A percentile compares a stretch with the other conserved stretches of the same genome.
Conservation (phyloP, 495 filamentous ascomycete species). For the Penicillium lagena region DNA sequence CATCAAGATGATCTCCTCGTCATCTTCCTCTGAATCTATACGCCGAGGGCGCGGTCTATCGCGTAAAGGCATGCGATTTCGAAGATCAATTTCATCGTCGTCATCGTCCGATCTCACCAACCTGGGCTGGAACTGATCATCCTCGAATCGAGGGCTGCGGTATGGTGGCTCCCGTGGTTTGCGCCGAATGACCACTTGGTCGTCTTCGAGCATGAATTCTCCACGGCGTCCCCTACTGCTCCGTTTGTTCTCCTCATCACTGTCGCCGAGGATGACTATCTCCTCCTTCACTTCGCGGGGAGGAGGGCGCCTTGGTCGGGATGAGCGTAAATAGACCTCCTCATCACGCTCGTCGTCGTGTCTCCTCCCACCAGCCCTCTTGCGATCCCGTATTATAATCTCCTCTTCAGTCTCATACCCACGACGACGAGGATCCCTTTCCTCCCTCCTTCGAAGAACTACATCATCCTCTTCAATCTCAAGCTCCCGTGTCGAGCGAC, state of each 20-base stretch:
- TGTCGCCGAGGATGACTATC: neutral
- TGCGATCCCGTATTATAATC: neutral
- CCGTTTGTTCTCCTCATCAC: slow-evolving; percentile 22
- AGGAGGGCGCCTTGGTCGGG: neutral
- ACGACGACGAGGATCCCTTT: neutral
- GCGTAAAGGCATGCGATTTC: neutral
- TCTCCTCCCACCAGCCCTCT: neutral
- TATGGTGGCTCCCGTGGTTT: slow-evolving; percentile 9
- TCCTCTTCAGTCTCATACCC: neutral
- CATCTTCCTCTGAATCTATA: neutral
- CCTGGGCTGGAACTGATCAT: too few relatives aligned
- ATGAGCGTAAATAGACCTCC: neutral
- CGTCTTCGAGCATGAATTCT: slow-evolving; percentile 14
- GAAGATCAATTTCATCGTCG: slow-evolving; percentile 9
- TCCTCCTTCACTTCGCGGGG: neutral
- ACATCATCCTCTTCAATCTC: slow-evolving; percentile 34
- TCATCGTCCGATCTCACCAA: slow-evolving; percentile 8
- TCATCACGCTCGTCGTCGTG: neutral
- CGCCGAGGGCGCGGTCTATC: slow-evolving; percentile 3
- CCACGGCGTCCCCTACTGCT: slow-evolving; percentile 6
- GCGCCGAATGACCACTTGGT: slow-evolving; percentile 16
- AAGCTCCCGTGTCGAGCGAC: slow-evolving; percentile 13
- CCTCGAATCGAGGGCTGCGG: neutral
- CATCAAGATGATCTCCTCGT: slow-evolving; percentile 1
- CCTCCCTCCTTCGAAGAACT: neutral